Evolutionary conservation across 2,329 filamentous ascomycete genomes (phyloP), one percentile per base, ranked within the genome.

Genomic region (Cladosporium sp.): DNA sequence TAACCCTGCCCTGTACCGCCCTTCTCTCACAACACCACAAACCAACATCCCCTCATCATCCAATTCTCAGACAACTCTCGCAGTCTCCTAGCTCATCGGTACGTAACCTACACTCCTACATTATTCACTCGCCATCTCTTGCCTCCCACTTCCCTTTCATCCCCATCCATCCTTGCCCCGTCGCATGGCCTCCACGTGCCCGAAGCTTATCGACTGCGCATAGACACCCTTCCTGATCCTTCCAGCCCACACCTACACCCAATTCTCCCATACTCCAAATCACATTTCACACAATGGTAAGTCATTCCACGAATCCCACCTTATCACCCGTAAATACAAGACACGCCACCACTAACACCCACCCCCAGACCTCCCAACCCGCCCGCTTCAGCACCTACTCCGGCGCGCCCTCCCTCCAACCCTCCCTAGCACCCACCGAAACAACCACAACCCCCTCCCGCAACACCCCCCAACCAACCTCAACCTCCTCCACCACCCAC

Each of bases 321-420:
- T 38, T 15, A 2, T 20, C 35, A 38, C 15, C 16, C 18, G 7
- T 15, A 19, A n/a, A 18, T 7, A 18, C 15, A 16, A 40, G 4
- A 22, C n/a, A 15, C 20, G n/a, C n/a, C n/a, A n/a, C 12, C 38
- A 11, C 38, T 22, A 4, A 40, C n/a, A 22, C 38, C 6, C 7
- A 13, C 38, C 7, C 18, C 38, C 43, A 46, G 43, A 19, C 43
- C 15, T 38, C 43, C 32, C 32, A 33, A 33, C 32, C 32, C 25
- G 68, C 70, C 56, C 73, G 74, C 64, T 67, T 75, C 64, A 74
- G 71, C 53, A 75, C 72, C 58, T 76, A 75, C 69, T 75, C 71
- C 62, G 68, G 70, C 59, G 67, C 74, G 22, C 74, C 74, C 40
- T 76, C 74, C 20, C 68, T 77, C 53, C 69, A 74, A 43, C 73